phyloP scores from a whole-genome alignment of 176 grass and related monocot genomes.

The Dendrocalamus sinicus region DNA sequence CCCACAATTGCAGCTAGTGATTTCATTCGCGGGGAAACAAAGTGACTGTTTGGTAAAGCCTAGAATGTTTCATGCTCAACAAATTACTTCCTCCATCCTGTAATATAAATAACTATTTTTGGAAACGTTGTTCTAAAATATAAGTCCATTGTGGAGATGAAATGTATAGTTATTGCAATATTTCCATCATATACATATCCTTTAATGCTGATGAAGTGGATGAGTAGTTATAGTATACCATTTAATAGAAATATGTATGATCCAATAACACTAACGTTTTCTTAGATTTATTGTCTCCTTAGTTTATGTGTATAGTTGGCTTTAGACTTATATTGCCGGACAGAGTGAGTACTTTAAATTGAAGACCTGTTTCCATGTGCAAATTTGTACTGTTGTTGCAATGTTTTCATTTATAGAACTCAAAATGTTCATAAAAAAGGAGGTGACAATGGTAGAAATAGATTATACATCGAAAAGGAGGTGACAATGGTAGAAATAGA shows the following conservation, averaged over 20 bases:
- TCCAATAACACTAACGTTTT: no score
- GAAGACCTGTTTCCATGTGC: neutral
- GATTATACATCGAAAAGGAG: neutral
- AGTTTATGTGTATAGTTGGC: no score
- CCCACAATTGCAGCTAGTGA: neutral
- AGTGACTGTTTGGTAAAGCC: constrained; percentile 15
- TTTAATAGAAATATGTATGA: no score
- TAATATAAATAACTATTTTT: no score
- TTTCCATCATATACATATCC: no score
- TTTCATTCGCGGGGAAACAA: neutral
- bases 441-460: constrained; percentile 8
- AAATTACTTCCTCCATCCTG: neutral
- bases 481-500: constrained; percentile 8
- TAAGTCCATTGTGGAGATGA: no score
- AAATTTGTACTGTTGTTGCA: neutral
- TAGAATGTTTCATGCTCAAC: neutral
- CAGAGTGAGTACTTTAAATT: neutral
- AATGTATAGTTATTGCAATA: no score
- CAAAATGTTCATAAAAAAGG: constrained; percentile 7
- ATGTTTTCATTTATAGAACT: neutral
- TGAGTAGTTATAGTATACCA: no score
- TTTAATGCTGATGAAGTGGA: no score
- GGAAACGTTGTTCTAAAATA: no score
- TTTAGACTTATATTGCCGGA: no score
- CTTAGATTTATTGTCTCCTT: no score